Percentiles rank a stretch among this genome's conserved stretches.
Conservation (phyloP, 2,329 filamentous ascomycete species). For the Fusarium sp. region DNA sequence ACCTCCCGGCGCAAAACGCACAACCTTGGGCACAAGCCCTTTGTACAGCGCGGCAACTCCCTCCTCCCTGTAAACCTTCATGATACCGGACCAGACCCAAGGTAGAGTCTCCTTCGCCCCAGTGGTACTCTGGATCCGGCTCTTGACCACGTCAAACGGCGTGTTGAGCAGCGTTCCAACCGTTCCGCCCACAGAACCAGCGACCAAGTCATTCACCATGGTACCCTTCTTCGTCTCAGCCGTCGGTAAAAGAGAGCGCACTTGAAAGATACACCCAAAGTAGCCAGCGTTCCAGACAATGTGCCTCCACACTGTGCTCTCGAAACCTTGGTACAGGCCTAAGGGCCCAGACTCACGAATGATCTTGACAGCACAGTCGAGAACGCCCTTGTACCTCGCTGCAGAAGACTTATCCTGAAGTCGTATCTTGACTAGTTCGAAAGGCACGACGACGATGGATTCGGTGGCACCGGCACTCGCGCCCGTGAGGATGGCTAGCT, state of each 20-base stretch:
- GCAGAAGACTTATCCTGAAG: neutral
- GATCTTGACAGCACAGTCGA: neutral
- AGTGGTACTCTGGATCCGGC: neutral
- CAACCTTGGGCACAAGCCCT: neutral
- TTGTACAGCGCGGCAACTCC: neutral
- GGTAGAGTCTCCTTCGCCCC: neutral
- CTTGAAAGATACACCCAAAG: neutral
- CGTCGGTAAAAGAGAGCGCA: neutral
- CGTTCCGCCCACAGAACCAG: neutral
- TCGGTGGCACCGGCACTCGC: neutral
- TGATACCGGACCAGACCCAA: neutral
- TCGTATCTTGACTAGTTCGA: neutral
- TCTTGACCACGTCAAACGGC: neutral
- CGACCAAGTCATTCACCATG: neutral
- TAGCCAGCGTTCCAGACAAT: neutral
- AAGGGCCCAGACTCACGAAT: neutral
- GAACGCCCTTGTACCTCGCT: neutral
- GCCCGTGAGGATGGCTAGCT: neutral
- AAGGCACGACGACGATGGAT: neutral
- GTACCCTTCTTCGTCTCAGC: neutral
- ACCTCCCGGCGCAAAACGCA: neutral
- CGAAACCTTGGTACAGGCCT: neutral
- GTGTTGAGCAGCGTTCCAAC: neutral
- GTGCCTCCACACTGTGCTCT: neutral
- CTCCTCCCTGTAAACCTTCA: neutral